Percentiles rank a stretch among this genome's conserved stretches.
phyloP scores from a whole-genome alignment of 129 eudicot species.

The Flaveria trinervia region DNA sequence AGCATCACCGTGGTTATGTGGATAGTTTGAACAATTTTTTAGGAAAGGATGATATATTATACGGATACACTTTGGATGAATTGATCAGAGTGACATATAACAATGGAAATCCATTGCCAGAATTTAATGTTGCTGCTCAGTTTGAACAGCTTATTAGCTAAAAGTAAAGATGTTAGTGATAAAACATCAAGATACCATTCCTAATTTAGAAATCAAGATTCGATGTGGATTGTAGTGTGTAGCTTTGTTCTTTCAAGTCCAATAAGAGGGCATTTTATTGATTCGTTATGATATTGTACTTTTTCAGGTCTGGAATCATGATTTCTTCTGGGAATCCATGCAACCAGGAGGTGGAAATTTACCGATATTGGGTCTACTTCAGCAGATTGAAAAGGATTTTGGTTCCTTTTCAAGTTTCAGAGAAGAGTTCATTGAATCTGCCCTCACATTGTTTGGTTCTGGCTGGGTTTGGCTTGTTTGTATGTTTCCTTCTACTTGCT shows the following conservation, averaged over 20 bases:
- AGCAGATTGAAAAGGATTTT: conserved; percentile 91
- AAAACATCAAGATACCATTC: background rate
- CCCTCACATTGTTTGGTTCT: conserved; percentile 77
- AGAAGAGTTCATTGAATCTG: conserved; percentile 70
- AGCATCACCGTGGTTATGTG: conserved; percentile 81
- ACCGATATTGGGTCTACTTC: conserved; percentile 69
- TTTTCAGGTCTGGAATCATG: conserved; percentile 93
- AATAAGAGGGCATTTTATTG: background rate
- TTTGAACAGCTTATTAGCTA: conserved; percentile 28
- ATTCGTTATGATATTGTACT: conserved; percentile 12
- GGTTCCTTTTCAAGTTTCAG: conserved; percentile 75
- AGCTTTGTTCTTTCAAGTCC: conserved; percentile 2
- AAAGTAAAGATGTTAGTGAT: background rate
- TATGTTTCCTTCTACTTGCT: conserved; percentile 44
- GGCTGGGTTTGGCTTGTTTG: conserved; percentile 99
- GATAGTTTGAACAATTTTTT: conserved; percentile 75
- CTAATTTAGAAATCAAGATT: background rate
- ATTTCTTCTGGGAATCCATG: conserved; percentile 99
- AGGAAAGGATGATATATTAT: conserved; percentile 54
- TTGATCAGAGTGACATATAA: conserved; percentile 78
- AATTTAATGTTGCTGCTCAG: conserved; percentile 93
- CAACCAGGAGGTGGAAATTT: conserved; percentile 86
- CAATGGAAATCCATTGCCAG: conserved; percentile 80
- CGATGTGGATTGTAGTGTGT: background rate
- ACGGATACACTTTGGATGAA: conserved; percentile 83